Evolutionary conservation across 768 basidiomycete species (phyloP), one percentile per base, ranked within the genome.

Genomic region (Suillus sp.): DNA sequence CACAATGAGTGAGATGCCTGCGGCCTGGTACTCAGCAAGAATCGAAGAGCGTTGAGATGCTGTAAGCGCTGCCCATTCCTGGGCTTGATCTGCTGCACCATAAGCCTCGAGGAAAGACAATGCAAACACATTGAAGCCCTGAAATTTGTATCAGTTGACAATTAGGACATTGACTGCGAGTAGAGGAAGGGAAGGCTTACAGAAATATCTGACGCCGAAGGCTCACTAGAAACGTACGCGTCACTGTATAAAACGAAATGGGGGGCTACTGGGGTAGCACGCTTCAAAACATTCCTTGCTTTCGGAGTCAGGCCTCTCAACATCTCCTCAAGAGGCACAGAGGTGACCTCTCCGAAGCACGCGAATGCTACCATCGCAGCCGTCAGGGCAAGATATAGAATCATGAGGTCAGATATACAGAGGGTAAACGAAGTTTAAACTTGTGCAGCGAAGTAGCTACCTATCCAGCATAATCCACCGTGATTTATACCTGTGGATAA

Each of bases 1-100:
- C 5, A 87, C 86, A 59, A 88, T 79, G 53, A 88, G 68, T 25
- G 81, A 82, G 70, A 87, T 86, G 22, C 86, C 86, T 7, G 85
- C 84, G 0, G 80, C 78, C 27, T 76, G 77, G 68, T 87, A 87
- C 62, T 82, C 77, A 0, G 79, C 65, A 64, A 84, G 72, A 67
- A 82, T 78, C 16, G 77, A 40, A 14, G 78, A 64, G 34, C 85
- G 80, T 38, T 82, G 70, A 20, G 66, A 65, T 5, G 74, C 74
- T 2, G 77, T 71, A 3, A 85, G 73, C 40, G 68, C 67, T 30
- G 77, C 68, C 83, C 83, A 85, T 63, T 79, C 78, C 57, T 72
- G 70, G 7, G 82, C 84, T 72, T 84, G 69, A 63, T 84, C 82
- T 54, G 68, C 78, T 0, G 81, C 68, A 4, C 84, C 83, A 18